These are phyloP conservation scores for Echeveria elegans DNA, from an alignment of 164 flowering plant species.

Conservation along the genomic window DNA sequence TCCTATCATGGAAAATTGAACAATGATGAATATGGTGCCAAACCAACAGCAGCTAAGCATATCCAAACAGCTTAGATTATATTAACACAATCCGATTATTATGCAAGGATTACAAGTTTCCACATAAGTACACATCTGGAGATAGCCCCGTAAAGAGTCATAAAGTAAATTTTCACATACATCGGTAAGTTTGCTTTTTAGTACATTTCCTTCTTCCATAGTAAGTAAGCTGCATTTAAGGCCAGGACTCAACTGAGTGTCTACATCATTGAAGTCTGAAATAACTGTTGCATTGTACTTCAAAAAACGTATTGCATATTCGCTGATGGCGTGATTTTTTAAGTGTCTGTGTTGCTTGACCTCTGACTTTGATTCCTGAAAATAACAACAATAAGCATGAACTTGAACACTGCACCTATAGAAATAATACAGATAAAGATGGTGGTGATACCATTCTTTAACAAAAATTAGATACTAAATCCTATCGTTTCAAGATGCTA, in stretches of 20 bases:
- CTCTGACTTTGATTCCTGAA: conserved; percentile 34
- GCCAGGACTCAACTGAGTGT: conserved; percentile 62
- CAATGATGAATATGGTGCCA: neutral
- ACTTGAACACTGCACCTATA: neutral
- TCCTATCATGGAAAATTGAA: conserved; percentile 36
- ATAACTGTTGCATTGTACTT: conserved; percentile 29
- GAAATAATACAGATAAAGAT: neutral
- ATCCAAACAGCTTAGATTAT: neutral
- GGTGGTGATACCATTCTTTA: neutral
- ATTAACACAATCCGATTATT: neutral
- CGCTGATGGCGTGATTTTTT: conserved; percentile 21
- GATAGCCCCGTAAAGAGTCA: neutral
- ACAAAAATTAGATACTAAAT: neutral
- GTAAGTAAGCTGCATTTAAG: conserved; percentile 36
- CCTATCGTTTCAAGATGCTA: neutral
- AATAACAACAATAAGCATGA: conserved; percentile 10
- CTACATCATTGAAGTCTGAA: conserved; percentile 33
- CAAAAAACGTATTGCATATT: conserved; percentile 76
- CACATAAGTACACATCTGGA: no score
- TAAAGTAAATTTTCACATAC: neutral
- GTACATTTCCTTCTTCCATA: conserved; percentile 26
- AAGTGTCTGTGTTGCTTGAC: conserved; percentile 17
- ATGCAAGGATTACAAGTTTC: neutral
- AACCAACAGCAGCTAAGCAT: neutral
- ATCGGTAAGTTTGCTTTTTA: conserved; percentile 31